Conservation (phyloP, 208 protist genomes). For the Wallacemonas sp. region DNA sequence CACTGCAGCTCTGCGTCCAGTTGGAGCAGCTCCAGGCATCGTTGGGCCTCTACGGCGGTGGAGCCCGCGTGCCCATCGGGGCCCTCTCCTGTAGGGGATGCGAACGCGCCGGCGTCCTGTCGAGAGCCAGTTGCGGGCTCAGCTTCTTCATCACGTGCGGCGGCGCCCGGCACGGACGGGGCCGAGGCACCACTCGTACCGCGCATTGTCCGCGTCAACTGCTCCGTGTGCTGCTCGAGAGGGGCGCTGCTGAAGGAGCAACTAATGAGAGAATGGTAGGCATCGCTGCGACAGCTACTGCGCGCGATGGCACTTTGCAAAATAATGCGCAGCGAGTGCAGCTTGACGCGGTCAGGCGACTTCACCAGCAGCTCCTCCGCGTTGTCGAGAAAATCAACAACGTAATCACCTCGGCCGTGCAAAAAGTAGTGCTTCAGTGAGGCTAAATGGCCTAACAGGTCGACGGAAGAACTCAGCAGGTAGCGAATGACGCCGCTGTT, state of each 20-base stretch:
- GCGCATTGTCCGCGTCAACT: background rate
- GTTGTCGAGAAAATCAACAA: slow-evolving; percentile 86
- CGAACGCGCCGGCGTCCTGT: background rate
- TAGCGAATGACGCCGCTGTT: slow-evolving; percentile 76
- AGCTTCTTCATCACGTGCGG: background rate
- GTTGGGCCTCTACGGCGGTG: slow-evolving; percentile 32
- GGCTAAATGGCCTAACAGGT: slow-evolving; percentile 73
- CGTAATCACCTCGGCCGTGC: slow-evolving; percentile 80
- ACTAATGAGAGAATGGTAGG: slow-evolving; percentile 73
- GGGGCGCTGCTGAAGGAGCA: slow-evolving; percentile 70
- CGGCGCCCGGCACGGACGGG: background rate
- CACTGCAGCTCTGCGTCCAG: slow-evolving; percentile 84
- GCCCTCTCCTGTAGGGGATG: background rate
- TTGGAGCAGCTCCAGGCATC: slow-evolving; percentile 77
- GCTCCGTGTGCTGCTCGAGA: slow-evolving; percentile 49
- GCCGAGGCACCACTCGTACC: background rate
- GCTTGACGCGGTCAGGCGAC: slow-evolving; percentile 61
- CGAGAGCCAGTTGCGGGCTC: background rate
- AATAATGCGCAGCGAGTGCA: slow-evolving; percentile 77
- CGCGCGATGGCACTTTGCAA: slow-evolving; percentile 80
- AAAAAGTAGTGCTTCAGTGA: slow-evolving; percentile 84
- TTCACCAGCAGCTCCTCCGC: slow-evolving; percentile 64
- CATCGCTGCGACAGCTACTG: slow-evolving; percentile 53
- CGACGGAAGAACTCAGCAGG: slow-evolving; percentile 65
- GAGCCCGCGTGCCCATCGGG: slow-evolving; percentile 25